Evolutionary conservation across 768 basidiomycete species (phyloP).

Genomic region (Grammothele lineata): DNA sequence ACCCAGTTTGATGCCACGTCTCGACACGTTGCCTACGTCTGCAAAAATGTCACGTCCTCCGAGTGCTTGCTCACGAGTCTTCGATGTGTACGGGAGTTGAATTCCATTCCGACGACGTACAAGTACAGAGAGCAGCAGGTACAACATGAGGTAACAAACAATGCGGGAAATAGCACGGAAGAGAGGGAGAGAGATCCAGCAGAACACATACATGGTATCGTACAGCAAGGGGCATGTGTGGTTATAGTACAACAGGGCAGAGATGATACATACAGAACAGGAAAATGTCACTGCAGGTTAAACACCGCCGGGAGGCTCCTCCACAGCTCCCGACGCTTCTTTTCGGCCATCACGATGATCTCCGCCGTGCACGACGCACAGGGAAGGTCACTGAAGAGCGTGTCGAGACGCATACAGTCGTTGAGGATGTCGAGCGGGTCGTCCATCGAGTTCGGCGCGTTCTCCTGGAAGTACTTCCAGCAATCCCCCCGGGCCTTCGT

Average conservation of each 20-base stretch:
- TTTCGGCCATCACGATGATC: constrained; percentile 22
- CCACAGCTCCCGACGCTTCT: constrained; percentile 27
- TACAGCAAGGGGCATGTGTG: no score
- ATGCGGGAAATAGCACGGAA: no score
- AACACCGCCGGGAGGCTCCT: constrained; percentile 26
- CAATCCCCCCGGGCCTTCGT: constrained; percentile 24
- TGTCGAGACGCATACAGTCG: constrained; percentile 25
- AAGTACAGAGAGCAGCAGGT: no score
- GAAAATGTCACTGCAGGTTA: constrained; percentile 17
- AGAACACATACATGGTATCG: no score
- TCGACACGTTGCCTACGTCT: no score
- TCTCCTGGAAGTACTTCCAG: constrained; percentile 30
- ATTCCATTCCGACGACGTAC: no score
- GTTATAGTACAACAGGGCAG: not conserved
- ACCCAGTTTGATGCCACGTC: no score
- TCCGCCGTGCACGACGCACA: constrained; percentile 23
- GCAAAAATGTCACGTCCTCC: no score
- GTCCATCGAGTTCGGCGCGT: constrained; percentile 28
- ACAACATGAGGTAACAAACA: no score
- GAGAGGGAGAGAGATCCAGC: no score
- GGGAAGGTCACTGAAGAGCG: constrained; percentile 25
- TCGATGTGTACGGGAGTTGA: no score
- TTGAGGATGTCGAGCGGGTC: constrained; percentile 27
- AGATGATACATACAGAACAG: not conserved
- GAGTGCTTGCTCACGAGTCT: no score